phyloP scores from a whole-genome alignment of 352 stramenopile genomes.

The Discostella stelligera region DNA sequence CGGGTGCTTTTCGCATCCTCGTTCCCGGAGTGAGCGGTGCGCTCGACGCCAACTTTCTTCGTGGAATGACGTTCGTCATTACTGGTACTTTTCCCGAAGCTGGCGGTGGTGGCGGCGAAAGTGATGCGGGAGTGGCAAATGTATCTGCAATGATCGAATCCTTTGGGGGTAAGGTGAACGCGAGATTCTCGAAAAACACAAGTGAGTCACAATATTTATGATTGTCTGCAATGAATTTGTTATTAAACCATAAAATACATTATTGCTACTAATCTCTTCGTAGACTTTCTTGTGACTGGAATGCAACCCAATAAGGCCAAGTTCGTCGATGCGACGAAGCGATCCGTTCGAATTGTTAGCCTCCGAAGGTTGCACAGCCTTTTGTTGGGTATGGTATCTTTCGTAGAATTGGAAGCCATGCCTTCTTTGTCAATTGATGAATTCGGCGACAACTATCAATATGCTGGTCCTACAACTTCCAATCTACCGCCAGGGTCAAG shows the following conservation, averaged over 20 bases:
- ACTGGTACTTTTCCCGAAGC: slow-evolving; percentile 62
- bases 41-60: slow-evolving; percentile 17
- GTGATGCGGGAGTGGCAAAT: slow-evolving; percentile 49
- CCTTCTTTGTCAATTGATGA: slow-evolving; percentile 11
- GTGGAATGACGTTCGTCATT: slow-evolving; percentile 55
- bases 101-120: slow-evolving; percentile 22
- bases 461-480: slow-evolving; percentile 5
- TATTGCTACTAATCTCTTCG: neutral
- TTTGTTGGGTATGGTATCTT: slow-evolving; percentile 19
- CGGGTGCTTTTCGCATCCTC: slow-evolving; percentile 43
- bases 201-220: slow-evolving; percentile 23
- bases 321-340: slow-evolving; percentile 24
- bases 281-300: slow-evolving; percentile 27
- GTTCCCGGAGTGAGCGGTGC: slow-evolving; percentile 49
- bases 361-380: slow-evolving; percentile 26
- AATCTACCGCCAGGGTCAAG: slow-evolving; percentile 2
- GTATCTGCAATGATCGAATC: slow-evolving; percentile 37
- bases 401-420: slow-evolving; percentile 8
- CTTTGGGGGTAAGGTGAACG: slow-evolving; percentile 30
- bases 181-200: slow-evolving; percentile 32
- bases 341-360: slow-evolving; percentile 29
- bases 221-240: neutral
- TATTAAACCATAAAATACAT: neutral
- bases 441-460: slow-evolving; percentile 23
- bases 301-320: slow-evolving; percentile 8